phyloP scores from a whole-genome alignment of 345 rosid species.

The Gossypium arboreum region DNA sequence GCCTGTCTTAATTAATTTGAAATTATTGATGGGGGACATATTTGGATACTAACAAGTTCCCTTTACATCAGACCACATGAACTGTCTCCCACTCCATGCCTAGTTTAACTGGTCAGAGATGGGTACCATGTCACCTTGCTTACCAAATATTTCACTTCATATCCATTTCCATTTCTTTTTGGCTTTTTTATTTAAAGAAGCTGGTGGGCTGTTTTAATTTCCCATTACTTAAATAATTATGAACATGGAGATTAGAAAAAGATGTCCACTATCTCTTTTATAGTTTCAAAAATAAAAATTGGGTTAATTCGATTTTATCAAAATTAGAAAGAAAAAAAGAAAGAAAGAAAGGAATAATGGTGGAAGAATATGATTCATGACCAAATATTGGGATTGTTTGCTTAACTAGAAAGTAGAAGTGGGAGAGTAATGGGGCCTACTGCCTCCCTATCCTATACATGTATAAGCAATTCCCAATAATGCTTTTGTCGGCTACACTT shows the following conservation, averaged over 20 bases:
- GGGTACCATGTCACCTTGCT: constrained; percentile 78
- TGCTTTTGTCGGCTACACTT: constrained; percentile 64
- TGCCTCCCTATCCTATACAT: constrained; percentile 14
- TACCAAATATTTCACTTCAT: constrained; percentile 34
- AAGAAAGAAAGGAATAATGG: constrained; percentile 27
- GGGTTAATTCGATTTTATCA: too few species aligned
- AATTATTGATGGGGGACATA: constrained; percentile 10
- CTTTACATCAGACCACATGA: constrained; percentile 67
- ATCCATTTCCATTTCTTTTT: background rate
- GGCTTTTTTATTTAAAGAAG: constrained; percentile 3
- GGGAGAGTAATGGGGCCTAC: constrained; percentile 43
- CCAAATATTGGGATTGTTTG: constrained; percentile 55
- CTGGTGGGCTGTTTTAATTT: constrained; percentile 30
- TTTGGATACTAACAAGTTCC: constrained; percentile 33
- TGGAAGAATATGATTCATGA: constrained; percentile 66
- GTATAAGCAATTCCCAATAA: constrained; percentile 53
- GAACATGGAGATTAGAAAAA: constrained; percentile 35
- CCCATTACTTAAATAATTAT: constrained; percentile 24
- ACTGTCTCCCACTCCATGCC: constrained; percentile 84
- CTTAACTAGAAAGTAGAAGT: constrained; percentile 67
- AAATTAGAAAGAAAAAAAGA: constrained; percentile 5
- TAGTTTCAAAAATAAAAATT: background rate
- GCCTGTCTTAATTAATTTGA: constrained; percentile 2
- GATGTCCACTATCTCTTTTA: constrained; percentile 44
- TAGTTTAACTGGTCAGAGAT: constrained; percentile 57